These are phyloP conservation scores for Blastobotrys persicus DNA, from an alignment of 1,139 yeast species.

Conservation along the genomic window DNA sequence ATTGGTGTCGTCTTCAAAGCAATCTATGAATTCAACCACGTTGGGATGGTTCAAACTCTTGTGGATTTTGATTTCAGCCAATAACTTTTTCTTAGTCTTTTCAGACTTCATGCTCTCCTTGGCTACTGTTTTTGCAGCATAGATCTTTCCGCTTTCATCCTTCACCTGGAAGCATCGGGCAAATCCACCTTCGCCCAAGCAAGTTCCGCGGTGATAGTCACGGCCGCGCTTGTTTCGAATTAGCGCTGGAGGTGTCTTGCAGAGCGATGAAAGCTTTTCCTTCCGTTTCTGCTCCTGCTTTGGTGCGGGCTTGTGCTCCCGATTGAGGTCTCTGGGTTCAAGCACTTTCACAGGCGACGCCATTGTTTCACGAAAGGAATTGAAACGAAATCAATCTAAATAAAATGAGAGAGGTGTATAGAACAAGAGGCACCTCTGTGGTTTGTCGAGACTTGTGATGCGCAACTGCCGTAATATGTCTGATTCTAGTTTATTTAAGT, in stretches of 20 bases:
- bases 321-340: conserved; percentile 21
- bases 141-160: conserved; percentile 77
- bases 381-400: not conserved
- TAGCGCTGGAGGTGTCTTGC: conserved; percentile 93
- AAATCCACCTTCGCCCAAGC: conserved; percentile 96
- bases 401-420: not conserved
- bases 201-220: conserved; percentile 86
- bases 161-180: conserved; percentile 98
- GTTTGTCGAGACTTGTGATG: not conserved
- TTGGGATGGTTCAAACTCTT: conserved; percentile 85
- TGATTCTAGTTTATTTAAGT: not conserved
- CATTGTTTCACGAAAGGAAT: not conserved
- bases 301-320: conserved; percentile 8
- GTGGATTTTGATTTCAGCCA: conserved; percentile 94
- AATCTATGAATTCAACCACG: conserved; percentile 86
- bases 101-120: conserved; percentile 89
- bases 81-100: conserved; percentile 78
- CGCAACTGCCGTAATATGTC: not conserved
- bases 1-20: conserved; percentile 92
- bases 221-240: conserved; percentile 84
- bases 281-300: conserved; percentile 41
- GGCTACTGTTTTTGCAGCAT: conserved; percentile 97
- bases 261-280: conserved; percentile 81
- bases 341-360: conserved; percentile 19
- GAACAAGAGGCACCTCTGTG: not conserved